phyloP scores from a whole-genome alignment of 1,139 yeast species.

The Cylindricascospora bacillispora region DNA sequence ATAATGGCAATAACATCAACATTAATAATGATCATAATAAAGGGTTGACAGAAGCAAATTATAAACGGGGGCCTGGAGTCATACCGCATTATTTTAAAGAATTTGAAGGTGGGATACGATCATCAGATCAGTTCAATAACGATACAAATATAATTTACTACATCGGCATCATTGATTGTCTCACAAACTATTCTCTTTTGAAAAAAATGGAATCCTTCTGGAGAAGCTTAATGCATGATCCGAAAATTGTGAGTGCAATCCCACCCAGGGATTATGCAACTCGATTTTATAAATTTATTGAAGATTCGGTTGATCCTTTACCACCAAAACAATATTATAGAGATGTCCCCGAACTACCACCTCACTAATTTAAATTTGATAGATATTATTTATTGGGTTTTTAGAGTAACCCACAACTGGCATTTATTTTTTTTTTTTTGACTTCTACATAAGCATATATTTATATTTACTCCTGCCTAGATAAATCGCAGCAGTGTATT shows the following conservation, averaged over 20 bases:
- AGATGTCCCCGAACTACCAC: slow-evolving; percentile 12
- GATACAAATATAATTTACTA: slow-evolving; percentile 69
- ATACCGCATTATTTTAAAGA: slow-evolving; percentile 48
- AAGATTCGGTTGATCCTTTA: slow-evolving; percentile 18
- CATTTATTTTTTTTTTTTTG: neutral
- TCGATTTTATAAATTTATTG: slow-evolving; percentile 63
- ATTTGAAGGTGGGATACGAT: slow-evolving; percentile 77
- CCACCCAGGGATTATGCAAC: slow-evolving; percentile 88
- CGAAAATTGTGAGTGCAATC: slow-evolving; percentile 69
- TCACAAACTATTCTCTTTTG: slow-evolving; percentile 68
- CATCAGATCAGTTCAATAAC: slow-evolving; percentile 52
- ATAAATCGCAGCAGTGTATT: neutral
- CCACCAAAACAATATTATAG: slow-evolving; percentile 11
- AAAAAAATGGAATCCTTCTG: slow-evolving; percentile 80
- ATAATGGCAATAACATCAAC: neutral
- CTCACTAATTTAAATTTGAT: neutral
- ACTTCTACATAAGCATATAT: neutral
- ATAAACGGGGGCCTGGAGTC: slow-evolving; percentile 7
- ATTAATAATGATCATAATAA: too few relatives aligned
- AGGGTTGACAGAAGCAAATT: neutral
- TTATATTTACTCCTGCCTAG: neutral
- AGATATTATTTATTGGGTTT: neutral
- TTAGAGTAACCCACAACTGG: neutral
- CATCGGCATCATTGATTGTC: slow-evolving; percentile 86
- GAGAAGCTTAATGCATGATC: slow-evolving; percentile 58